phyloP scores from a whole-genome alignment of 2,329 filamentous ascomycete species.

The Phialemoniopsis sp. region DNA sequence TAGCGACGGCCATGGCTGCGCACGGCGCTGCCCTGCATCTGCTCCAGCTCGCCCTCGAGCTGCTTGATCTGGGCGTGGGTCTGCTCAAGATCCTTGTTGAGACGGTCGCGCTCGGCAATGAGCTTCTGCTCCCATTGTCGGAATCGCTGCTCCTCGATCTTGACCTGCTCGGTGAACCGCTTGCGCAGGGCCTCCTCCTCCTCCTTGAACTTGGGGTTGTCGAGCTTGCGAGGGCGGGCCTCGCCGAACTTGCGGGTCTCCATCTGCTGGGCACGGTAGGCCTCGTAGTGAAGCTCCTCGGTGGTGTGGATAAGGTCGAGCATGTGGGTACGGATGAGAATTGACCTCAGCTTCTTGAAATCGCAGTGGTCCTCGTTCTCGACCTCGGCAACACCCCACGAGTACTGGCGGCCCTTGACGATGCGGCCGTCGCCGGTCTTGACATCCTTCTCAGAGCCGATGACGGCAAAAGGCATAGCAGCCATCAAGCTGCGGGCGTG shows the following conservation, averaged over 20 bases:
- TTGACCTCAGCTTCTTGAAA: constrained; percentile 99
- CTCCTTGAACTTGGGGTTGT: constrained; percentile 99
- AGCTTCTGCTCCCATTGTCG: constrained; percentile 99
- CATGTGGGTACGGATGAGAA: constrained; percentile 99
- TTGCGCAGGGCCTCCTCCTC: constrained; percentile 98
- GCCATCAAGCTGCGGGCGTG: constrained; percentile 93
- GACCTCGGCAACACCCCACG: constrained; percentile 98
- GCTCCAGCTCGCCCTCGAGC: constrained; percentile 87
- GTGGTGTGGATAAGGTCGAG: constrained; percentile 99
- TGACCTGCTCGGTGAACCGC: constrained; percentile 99
- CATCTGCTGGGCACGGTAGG: constrained; percentile 99
- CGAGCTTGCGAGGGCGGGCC: constrained; percentile 91
- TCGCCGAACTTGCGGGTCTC: constrained; percentile 99
- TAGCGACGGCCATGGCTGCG: constrained; percentile 93
- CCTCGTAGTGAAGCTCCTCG: constrained; percentile 98
- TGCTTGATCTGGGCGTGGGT: constrained; percentile 94
- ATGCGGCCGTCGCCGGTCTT: constrained; percentile 94
- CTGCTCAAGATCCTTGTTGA: constrained; percentile 99
- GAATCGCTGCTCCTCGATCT: constrained; percentile 99
- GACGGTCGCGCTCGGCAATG: constrained; percentile 94
- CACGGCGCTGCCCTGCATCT: constrained; percentile 84
- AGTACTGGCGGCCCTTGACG: constrained; percentile 98
- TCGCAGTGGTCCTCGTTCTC: constrained; percentile 99
- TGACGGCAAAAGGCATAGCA: constrained; percentile 98
- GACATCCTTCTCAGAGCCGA: constrained; percentile 98